phyloP scores from a whole-genome alignment of 108 stramenopile species.

The Skeletonema menzelii region DNA sequence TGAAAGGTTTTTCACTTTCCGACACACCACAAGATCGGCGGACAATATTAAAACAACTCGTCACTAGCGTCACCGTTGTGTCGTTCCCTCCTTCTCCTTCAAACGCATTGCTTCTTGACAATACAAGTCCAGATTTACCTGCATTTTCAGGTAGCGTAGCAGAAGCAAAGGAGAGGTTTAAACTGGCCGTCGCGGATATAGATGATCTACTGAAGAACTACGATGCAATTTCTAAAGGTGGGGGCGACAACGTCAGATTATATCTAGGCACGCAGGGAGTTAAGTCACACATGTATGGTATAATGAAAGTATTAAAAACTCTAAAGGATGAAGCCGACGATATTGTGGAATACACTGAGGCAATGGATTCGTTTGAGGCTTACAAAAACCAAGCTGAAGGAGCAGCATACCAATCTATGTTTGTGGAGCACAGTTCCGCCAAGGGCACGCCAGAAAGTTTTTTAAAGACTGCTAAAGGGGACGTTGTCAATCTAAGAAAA shows the following conservation, averaged over 20 bases:
- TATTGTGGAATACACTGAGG: constrained; percentile 63
- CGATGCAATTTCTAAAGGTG: constrained; percentile 43
- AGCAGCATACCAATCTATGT: constrained; percentile 60
- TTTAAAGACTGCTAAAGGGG: constrained; percentile 53
- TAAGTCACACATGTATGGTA: constrained; percentile 59
- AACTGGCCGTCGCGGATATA: constrained; percentile 46
- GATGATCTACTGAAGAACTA: constrained; percentile 56
- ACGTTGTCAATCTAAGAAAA: constrained; percentile 43
- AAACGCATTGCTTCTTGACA: constrained; percentile 12
- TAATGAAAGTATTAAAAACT: constrained; percentile 50
- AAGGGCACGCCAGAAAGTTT: constrained; percentile 55
- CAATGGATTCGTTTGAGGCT: constrained; percentile 59
- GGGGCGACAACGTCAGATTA: constrained; percentile 61
- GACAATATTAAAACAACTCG: not conserved
- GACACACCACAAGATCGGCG: not conserved
- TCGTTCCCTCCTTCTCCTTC: not conserved
- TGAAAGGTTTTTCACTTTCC: not conserved
- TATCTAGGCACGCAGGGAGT: constrained; percentile 66
- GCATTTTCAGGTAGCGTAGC: not conserved
- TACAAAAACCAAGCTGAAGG: constrained; percentile 60
- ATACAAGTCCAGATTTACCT: constrained; percentile 14
- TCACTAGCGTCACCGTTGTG: not conserved
- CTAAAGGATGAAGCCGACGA: constrained; percentile 57
- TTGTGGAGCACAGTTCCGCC: constrained; percentile 62
- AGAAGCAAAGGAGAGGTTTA: constrained; percentile 53